Evolutionary conservation across 1,139 yeast genomes (phyloP).

Genomic region (Candida sp.): DNA sequence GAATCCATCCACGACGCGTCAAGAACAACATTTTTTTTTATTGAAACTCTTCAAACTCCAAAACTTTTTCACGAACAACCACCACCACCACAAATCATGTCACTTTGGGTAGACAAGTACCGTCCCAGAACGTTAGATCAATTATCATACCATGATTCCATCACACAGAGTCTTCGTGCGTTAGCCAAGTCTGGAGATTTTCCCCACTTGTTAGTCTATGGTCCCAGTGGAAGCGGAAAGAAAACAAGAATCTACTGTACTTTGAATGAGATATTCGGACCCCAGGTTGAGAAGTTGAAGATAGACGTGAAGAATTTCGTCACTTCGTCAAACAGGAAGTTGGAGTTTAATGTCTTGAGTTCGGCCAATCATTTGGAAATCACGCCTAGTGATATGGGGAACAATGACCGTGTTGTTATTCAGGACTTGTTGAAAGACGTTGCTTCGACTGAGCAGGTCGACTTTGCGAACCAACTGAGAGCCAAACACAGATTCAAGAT

Average conservation of each 20-base stretch:
- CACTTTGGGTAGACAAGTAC: constrained; percentile 96
- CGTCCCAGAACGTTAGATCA: constrained; percentile 73
- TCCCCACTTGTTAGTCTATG: constrained; percentile 91
- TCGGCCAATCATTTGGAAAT: constrained; percentile 92
- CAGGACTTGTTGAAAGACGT: constrained; percentile 93
- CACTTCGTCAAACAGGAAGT: constrained; percentile 70
- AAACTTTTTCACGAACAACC: neutral
- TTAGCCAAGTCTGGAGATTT: constrained; percentile 81
- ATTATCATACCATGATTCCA: constrained; percentile 67
- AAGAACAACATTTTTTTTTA: neutral
- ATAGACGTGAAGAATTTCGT: constrained; percentile 88
- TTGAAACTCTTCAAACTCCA: neutral
- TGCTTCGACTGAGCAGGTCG: constrained; percentile 96
- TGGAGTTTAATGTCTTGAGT: constrained; percentile 90
- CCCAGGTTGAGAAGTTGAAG: constrained; percentile 80
- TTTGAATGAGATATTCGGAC: constrained; percentile 79
- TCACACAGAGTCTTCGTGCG: constrained; percentile 68
- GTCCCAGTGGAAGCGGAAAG: constrained; percentile 98
- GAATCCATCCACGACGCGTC: constrained; percentile 6
- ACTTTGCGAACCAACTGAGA: constrained; percentile 50
- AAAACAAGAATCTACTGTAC: constrained; percentile 91
- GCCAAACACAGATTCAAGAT: constrained; percentile 82
- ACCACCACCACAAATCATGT: constrained; percentile 48
- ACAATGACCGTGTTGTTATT: constrained; percentile 91
- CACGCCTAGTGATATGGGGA: constrained; percentile 97